These are phyloP conservation scores for Drechmeria coniospora DNA, from an alignment of 2,329 filamentous ascomycete species.

Conservation along the genomic window DNA sequence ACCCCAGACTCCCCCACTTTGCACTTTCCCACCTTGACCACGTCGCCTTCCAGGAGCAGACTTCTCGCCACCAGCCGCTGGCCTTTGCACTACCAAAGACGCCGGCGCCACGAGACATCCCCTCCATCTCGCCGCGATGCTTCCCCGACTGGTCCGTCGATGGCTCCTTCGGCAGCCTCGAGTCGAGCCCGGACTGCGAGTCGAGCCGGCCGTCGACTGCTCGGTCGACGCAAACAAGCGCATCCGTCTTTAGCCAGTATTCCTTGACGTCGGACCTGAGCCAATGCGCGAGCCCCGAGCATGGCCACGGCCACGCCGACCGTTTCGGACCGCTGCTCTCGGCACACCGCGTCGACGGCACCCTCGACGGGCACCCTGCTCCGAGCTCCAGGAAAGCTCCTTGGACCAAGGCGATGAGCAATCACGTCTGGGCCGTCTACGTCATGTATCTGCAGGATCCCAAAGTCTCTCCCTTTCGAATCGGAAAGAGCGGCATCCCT, in stretches of 20 bases:
- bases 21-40: constrained; percentile 19
- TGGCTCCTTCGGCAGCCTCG: constrained; percentile 38
- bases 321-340: constrained; percentile 10
- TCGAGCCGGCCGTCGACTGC: constrained; percentile 45
- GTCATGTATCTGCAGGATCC: constrained; percentile 50
- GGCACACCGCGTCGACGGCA: constrained; percentile 16
- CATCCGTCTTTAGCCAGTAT: constrained; percentile 40
- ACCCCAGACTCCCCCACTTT: constrained; percentile 17
- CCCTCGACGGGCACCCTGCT: constrained; percentile 12
- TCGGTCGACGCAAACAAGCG: constrained; percentile 42
- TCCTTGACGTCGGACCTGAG: constrained; percentile 38
- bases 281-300: constrained; percentile 36
- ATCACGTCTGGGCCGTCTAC: constrained; percentile 52
- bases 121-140: constrained; percentile 27
- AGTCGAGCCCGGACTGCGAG: constrained; percentile 43
- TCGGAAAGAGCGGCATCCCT: constrained; percentile 47
- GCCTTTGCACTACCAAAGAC: constrained; percentile 48
- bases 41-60: constrained; percentile 12
- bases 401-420: constrained; percentile 51
- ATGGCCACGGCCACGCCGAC: constrained; percentile 12
- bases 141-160: constrained; percentile 46
- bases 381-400: constrained; percentile 33
- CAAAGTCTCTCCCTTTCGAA: constrained; percentile 49
- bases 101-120: constrained; percentile 32
- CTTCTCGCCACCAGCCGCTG: constrained; percentile 25